These are phyloP conservation scores for Sarcocystis neurona DNA, from an alignment of 169 alveolate genomes.

Conservation along the genomic window DNA sequence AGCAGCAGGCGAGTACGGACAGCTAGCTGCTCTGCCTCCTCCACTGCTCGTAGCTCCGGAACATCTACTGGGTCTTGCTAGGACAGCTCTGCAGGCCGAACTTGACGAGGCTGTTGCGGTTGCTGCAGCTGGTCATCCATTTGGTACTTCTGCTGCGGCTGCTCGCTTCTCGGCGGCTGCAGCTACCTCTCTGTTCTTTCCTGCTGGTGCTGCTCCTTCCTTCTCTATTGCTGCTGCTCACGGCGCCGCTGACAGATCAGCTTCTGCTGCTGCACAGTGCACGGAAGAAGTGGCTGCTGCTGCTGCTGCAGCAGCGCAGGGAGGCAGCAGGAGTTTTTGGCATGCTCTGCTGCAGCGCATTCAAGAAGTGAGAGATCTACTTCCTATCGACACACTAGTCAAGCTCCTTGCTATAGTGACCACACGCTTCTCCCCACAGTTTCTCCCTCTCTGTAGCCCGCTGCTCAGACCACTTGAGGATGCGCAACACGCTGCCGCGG, in stretches of 20 bases:
- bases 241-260: too few relatives aligned
- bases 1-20: not conserved
- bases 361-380: not conserved
- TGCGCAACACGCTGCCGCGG: too few relatives aligned
- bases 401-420: not conserved
- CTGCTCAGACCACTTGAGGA: not conserved
- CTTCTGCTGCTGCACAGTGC: too few relatives aligned
- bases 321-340: not conserved
- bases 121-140: not conserved
- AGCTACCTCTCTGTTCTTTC: too few relatives aligned
- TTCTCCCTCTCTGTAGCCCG: not conserved
- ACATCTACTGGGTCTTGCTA: not conserved
- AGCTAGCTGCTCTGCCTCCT: not conserved
- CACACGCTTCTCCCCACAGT: not conserved
- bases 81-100: conserved; percentile 6
- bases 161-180: too few relatives aligned
- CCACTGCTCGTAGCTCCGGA: not conserved
- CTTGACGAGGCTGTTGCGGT: not conserved
- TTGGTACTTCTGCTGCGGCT: too few relatives aligned
- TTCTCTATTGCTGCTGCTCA: too few relatives aligned
- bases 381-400: conserved; percentile 1
- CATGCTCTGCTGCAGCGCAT: not conserved
- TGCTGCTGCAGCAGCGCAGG: not conserved
- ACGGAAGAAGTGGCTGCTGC: not conserved
- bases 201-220: too few relatives aligned